Conservation (phyloP, 306 rosid genomes). For the Lagenaria siceraria region DNA sequence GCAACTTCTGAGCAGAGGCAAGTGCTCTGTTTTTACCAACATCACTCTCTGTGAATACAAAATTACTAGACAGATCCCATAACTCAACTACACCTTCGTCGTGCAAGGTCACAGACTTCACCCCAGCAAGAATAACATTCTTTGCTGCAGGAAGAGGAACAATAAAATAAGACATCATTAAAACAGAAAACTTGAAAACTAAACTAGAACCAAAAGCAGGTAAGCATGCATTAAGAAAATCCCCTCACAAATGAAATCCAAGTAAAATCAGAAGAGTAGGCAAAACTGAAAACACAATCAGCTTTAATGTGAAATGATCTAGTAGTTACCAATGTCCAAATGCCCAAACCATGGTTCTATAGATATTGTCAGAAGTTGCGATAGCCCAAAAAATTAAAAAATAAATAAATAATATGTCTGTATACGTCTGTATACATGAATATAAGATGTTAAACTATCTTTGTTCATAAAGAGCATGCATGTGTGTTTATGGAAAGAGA, state of each 20-base stretch:
- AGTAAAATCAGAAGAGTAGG: background rate
- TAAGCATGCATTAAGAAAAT: background rate
- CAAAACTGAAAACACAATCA: background rate
- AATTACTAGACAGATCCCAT: conserved; percentile 77
- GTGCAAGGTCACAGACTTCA: conserved; percentile 79
- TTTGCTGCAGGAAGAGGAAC: conserved; percentile 49
- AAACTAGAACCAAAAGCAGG: background rate
- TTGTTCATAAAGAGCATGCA: background rate
- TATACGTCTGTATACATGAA: background rate
- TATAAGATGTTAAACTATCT: background rate
- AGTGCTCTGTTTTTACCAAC: conserved; percentile 68
- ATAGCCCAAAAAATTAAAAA: background rate
- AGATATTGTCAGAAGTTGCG: background rate
- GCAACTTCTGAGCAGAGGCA: conserved; percentile 74
- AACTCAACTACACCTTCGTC: conserved; percentile 69
- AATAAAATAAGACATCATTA: conserved; percentile 6
- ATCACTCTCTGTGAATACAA: conserved; percentile 54
- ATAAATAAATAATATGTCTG: background rate
- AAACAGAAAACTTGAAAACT: conserved; percentile 3
- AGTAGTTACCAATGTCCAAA: background rate
- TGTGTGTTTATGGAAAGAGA: background rate
- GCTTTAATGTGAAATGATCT: background rate
- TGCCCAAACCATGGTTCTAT: background rate
- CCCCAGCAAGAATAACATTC: conserved; percentile 89
- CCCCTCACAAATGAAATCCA: background rate